These are phyloP conservation scores for Fomitopsis schrenkii DNA, from an alignment of 1,284 basidiomycete genomes.

Conservation along the genomic window DNA sequence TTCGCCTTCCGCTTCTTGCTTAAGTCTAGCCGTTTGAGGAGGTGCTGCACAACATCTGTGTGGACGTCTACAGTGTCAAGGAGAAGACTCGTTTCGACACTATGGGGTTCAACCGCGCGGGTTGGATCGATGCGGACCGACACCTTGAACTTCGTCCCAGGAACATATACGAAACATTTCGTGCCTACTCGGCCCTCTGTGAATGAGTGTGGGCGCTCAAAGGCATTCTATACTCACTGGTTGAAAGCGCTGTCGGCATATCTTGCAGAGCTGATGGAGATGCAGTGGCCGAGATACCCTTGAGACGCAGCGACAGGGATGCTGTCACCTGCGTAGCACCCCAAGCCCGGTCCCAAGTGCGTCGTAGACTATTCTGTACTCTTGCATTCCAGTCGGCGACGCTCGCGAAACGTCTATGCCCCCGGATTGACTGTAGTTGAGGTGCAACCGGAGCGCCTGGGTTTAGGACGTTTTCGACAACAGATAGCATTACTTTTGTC, in stretches of 20 bases:
- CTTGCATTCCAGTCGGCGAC: conserved; percentile 60
- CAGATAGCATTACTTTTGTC: conserved; percentile 49
- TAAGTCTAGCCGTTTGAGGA: conserved; percentile 30
- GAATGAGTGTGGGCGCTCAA: not conserved
- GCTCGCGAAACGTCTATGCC: conserved; percentile 33
- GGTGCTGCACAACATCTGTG: conserved; percentile 38
- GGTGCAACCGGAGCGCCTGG: conserved; percentile 17
- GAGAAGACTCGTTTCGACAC: conserved; percentile 43
- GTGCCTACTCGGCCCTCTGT: conserved; percentile 6
- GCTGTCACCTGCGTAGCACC: conserved; percentile 55
- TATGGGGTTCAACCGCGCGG: conserved; percentile 50
- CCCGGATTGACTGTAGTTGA: conserved; percentile 1
- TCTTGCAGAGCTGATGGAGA: not conserved
- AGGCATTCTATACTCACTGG: not conserved
- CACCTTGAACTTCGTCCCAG: conserved; percentile 40
- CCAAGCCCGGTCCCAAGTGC: conserved; percentile 66
- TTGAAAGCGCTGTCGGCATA: conserved; percentile 1
- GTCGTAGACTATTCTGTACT: conserved; percentile 51
- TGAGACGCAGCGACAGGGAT: conserved; percentile 46
- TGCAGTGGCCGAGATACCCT: conserved; percentile 41
- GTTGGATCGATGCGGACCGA: conserved; percentile 58
- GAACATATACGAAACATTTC: conserved; percentile 38
- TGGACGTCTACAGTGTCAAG: conserved; percentile 46
- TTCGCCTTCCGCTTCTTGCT: not conserved
- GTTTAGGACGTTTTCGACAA: conserved; percentile 35